Percentiles rank a stretch among this genome's conserved stretches.
These are phyloP conservation scores for Mycena sp. DNA, from an alignment of 1,284 basidiomycete species.

Conservation along the genomic window DNA sequence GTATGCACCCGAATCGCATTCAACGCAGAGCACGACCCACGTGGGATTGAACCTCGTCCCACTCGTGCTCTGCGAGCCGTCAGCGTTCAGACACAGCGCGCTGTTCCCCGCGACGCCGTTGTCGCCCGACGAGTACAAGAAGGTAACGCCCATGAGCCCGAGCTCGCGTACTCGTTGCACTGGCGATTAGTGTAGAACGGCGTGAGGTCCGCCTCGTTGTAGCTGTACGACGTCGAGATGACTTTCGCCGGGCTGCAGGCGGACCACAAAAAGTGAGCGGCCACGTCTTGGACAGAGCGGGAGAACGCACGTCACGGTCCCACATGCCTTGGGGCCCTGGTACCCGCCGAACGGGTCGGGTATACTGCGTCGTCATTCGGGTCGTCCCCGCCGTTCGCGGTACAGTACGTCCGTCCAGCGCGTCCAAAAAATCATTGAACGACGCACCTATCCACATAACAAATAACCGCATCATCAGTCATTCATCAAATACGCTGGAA, in stretches of 20 bases:
- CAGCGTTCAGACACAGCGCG: constrained; percentile 49
- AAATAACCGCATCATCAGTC: too few species aligned
- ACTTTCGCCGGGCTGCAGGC: constrained; percentile 32
- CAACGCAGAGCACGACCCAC: constrained; percentile 32
- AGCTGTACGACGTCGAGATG: constrained; percentile 65
- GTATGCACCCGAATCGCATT: constrained; percentile 37
- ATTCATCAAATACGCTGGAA: too few species aligned
- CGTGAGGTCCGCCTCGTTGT: constrained; percentile 53
- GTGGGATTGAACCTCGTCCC: constrained; percentile 58
- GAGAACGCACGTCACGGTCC: constrained; percentile 40
- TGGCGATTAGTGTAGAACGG: background rate
- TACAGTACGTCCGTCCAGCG: constrained; percentile 62
- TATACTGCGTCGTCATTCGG: constrained; percentile 51
- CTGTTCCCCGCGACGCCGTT: constrained; percentile 52
- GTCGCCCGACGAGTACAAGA: constrained; percentile 51
- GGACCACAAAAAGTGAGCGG: constrained; percentile 45
- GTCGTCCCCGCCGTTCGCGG: constrained; percentile 68
- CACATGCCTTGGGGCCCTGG: constrained; percentile 43
- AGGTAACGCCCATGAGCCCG: constrained; percentile 54
- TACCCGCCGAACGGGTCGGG: constrained; percentile 55
- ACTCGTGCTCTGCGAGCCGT: constrained; percentile 44
- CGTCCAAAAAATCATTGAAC: constrained; percentile 42
- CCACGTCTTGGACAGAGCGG: constrained; percentile 52
- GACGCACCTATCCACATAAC: background rate
- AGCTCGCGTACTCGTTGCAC: constrained; percentile 40